A percentile compares a stretch with the other conserved stretches of the same genome.
Conservation (phyloP, 2,329 filamentous ascomycete genomes). For the Biscogniauxia marginata region DNA sequence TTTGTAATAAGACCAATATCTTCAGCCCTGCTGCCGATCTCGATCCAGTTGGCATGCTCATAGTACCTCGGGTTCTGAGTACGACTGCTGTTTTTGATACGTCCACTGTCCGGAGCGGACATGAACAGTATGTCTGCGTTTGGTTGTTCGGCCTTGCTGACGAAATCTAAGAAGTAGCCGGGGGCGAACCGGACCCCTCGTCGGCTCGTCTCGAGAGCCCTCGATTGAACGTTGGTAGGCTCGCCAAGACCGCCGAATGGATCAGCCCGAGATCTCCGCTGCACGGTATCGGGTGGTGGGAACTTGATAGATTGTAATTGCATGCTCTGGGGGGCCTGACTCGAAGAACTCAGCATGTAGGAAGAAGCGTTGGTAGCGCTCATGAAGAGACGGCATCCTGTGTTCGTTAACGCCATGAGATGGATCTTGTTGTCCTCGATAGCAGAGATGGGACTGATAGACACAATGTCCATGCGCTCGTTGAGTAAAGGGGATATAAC, state of each 20-base stretch:
- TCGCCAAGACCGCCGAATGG: slow-evolving; percentile 36
- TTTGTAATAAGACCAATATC: slow-evolving; percentile 75
- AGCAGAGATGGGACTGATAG: slow-evolving; percentile 80
- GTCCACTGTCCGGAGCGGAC: slow-evolving; percentile 82
- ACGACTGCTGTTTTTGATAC: slow-evolving; percentile 64
- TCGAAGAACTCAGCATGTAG: slow-evolving; percentile 61
- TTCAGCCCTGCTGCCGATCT: slow-evolving; percentile 70
- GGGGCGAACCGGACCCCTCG: slow-evolving; percentile 69
- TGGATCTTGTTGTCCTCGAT: slow-evolving; percentile 80
- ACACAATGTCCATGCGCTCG: slow-evolving; percentile 70
- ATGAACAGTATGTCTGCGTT: slow-evolving; percentile 73
- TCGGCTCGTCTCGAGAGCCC: slow-evolving; percentile 48
- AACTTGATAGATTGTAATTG: slow-evolving; percentile 97
- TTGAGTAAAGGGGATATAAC: slow-evolving; percentile 69
- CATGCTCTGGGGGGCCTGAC: slow-evolving; percentile 82
- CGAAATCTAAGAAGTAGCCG: slow-evolving; percentile 87
- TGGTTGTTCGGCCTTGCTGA: slow-evolving; percentile 59
- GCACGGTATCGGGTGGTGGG: slow-evolving; percentile 58
- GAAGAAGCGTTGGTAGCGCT: slow-evolving; percentile 80
- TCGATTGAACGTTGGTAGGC: slow-evolving; percentile 46
- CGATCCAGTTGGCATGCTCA: slow-evolving; percentile 79
- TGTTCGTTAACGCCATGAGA: slow-evolving; percentile 85
- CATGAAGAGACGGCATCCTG: slow-evolving; percentile 87
- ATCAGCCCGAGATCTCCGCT: slow-evolving; percentile 25
- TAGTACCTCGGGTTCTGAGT: slow-evolving; percentile 60